Percentiles rank a stretch among this genome's conserved stretches.
Evolutionary conservation across 2,329 filamentous ascomycete species (phyloP).

Genomic region (Achaetomium macrosporum): DNA sequence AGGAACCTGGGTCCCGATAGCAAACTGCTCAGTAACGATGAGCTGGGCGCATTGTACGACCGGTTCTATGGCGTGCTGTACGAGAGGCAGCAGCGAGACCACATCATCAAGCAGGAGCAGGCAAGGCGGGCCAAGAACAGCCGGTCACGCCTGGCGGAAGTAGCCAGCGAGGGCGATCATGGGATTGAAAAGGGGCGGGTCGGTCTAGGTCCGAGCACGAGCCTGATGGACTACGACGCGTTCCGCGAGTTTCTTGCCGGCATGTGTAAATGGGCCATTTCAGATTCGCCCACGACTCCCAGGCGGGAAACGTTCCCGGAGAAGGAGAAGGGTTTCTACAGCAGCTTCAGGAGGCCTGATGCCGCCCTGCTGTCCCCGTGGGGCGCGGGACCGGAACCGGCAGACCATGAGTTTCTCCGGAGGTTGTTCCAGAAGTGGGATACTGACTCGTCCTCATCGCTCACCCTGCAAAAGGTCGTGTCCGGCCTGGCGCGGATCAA

Average conservation of each 20-base stretch:
- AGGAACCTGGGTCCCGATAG: slow-evolving; percentile 93
- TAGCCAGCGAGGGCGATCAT: slow-evolving; percentile 37
- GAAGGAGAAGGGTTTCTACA: slow-evolving; percentile 53
- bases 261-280: slow-evolving; percentile 87
- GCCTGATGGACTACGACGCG: slow-evolving; percentile 93
- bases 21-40: slow-evolving; percentile 79
- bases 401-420: slow-evolving; percentile 91
- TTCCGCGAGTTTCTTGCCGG: slow-evolving; percentile 90
- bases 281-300: slow-evolving; percentile 67
- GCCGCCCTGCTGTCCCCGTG: slow-evolving; percentile 44
- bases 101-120: slow-evolving; percentile 70
- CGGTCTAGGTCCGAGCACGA: slow-evolving; percentile 81
- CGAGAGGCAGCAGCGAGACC: slow-evolving; percentile 78
- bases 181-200: slow-evolving; percentile 78
- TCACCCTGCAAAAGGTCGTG: slow-evolving; percentile 89
- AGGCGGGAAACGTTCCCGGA: slow-evolving; percentile 42
- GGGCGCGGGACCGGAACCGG: slow-evolving; percentile 59
- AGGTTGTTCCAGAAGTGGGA: slow-evolving; percentile 88
- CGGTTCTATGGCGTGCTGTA: slow-evolving; percentile 90
- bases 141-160: slow-evolving; percentile 31
- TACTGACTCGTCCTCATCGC: slow-evolving; percentile 63
- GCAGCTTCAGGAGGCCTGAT: slow-evolving; percentile 46
- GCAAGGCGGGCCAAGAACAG: slow-evolving; percentile 59
- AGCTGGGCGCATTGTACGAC: slow-evolving; percentile 87
- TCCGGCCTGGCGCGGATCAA: slow-evolving; percentile 86